Conservation (phyloP, 257 asterid species). For the Nicotiana undulata region DNA sequence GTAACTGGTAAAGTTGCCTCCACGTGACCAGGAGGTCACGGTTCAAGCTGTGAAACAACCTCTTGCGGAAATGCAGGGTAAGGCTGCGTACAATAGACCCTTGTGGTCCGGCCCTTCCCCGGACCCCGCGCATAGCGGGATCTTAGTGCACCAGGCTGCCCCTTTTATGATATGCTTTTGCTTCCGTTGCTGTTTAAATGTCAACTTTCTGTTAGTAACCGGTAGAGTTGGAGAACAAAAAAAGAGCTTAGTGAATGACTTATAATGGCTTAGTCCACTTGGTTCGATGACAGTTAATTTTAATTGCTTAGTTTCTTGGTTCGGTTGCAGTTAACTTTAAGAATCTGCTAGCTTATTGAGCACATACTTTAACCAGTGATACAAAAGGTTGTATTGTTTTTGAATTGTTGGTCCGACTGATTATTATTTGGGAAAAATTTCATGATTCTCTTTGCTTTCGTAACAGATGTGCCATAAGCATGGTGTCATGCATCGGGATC, state of each 20-base stretch:
- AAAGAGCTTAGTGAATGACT: neutral
- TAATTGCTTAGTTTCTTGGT: neutral
- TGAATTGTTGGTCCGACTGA: neutral
- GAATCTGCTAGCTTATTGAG: neutral
- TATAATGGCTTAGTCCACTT: neutral
- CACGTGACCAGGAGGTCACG: no score
- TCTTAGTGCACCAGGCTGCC: no score
- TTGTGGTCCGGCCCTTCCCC: no score
- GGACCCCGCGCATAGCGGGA: no score
- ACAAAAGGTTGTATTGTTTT: neutral
- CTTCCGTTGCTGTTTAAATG: no score
- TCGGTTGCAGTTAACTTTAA: neutral
- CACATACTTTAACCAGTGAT: neutral
- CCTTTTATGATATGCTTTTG: no score
- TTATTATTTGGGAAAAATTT: neutral
- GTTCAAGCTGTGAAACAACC: no score
- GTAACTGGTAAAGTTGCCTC: no score
- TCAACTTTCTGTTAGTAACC: no score
- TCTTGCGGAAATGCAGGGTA: no score
- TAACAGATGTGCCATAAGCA: constrained; percentile 51
- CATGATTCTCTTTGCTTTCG: neutral
- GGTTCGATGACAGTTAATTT: neutral
- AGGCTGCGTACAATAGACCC: no score
- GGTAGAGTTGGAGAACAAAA: neutral
- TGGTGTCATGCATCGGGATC: constrained; percentile 72